Evolutionary conservation across 164 flowering plant species (phyloP).

Genomic region (Stephania yunnanensis): DNA sequence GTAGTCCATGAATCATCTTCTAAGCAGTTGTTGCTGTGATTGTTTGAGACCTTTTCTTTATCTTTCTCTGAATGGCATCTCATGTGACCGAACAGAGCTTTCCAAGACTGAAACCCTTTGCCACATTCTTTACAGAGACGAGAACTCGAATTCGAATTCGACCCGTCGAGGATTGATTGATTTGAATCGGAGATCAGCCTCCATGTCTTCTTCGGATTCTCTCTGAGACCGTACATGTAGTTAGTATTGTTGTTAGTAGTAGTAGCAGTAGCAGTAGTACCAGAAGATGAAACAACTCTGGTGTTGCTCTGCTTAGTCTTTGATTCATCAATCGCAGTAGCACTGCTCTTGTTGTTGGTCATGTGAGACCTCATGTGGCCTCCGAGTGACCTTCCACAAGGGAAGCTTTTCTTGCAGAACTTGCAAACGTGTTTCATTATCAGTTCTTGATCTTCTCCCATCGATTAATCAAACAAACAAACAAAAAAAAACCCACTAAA

Average conservation of each 20-base stretch:
- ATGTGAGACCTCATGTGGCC: constrained; percentile 96
- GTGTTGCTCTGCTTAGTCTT: constrained; percentile 21
- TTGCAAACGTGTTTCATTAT: constrained; percentile 53
- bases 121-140: constrained; percentile 67
- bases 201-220: constrained; percentile 71
- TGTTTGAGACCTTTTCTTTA: constrained; percentile 14
- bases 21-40: neutral
- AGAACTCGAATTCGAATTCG: too few species aligned
- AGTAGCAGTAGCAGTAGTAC: too few species aligned
- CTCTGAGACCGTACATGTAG: constrained; percentile 48
- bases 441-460: constrained; percentile 36
- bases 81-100: constrained; percentile 88
- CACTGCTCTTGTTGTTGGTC: constrained; percentile 22
- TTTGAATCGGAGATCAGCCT: constrained; percentile 38
- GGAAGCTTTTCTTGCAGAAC: constrained; percentile 64
- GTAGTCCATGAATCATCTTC: constrained; percentile 34
- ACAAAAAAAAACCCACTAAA: neutral
- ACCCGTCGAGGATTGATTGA: neutral
- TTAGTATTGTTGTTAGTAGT: neutral
- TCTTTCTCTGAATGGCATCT: constrained; percentile 56
- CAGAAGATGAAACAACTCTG: neutral
- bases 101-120: constrained; percentile 61
- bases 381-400: constrained; percentile 83
- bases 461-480: constrained; percentile 16
- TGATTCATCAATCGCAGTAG: constrained; percentile 22